Conservation (phyloP, 2,329 filamentous ascomycete species). For the Lecanicillium sp. region DNA sequence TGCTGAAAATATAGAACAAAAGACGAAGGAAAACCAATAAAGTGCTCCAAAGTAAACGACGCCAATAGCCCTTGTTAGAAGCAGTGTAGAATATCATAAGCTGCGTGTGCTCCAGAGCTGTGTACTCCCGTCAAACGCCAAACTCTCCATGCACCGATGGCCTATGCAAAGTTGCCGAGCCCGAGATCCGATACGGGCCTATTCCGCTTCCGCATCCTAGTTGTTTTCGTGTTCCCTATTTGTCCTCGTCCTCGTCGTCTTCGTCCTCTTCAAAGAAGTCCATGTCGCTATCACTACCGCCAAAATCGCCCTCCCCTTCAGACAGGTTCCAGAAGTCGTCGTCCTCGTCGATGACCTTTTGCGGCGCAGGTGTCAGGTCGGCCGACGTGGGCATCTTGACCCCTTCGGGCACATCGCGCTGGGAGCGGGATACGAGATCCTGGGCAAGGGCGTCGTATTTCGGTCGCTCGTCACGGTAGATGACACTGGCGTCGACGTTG, state of each 20-base stretch:
- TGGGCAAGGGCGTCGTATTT: constrained; percentile 65
- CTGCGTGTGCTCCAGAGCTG: neutral
- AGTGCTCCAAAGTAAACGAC: too few species aligned
- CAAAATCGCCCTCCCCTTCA: constrained; percentile 72
- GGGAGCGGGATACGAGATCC: constrained; percentile 65
- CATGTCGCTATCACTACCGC: constrained; percentile 63
- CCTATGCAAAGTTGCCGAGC: neutral
- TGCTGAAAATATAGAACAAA: neutral
- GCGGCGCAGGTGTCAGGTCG: constrained; percentile 54
- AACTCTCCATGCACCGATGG: neutral
- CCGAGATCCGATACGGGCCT: constrained; percentile 22
- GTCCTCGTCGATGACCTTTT: constrained; percentile 59
- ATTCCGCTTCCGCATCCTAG: constrained; percentile 45
- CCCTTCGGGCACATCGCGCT: constrained; percentile 70
- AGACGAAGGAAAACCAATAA: too few species aligned
- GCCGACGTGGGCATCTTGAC: constrained; percentile 77
- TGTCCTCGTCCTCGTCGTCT: constrained; percentile 50
- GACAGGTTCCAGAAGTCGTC: constrained; percentile 78
- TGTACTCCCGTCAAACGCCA: constrained; percentile 4
- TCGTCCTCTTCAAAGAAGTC: constrained; percentile 55
- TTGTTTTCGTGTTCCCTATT: constrained; percentile 47
- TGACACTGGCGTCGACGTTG: constrained; percentile 87
- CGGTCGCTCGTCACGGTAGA: constrained; percentile 67
- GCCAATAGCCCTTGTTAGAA: neutral
- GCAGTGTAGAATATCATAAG: constrained; percentile 1